Evolutionary conservation across 179 eudicot species (phyloP).

Genomic region (Kewa caespitosa): DNA sequence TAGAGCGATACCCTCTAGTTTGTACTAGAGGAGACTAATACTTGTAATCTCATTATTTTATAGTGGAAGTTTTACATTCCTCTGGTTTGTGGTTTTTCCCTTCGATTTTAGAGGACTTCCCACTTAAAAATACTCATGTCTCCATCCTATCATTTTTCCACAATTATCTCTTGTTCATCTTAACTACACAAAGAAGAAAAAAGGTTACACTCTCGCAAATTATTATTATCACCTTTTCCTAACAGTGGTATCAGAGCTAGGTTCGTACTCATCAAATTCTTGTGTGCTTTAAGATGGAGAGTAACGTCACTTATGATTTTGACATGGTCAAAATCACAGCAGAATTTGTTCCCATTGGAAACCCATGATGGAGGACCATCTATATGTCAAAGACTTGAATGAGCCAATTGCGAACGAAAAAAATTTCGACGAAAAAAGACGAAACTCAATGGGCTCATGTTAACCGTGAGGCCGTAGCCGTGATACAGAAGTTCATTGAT

Average conservation of each 20-base stretch:
- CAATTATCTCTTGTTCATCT: background rate
- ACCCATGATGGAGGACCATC: background rate
- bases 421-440: background rate
- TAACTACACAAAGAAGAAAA: background rate
- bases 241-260: background rate
- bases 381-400: background rate
- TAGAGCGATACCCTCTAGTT: too few species aligned
- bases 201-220: background rate
- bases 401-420: background rate
- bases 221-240: background rate
- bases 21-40: too few species aligned
- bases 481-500: background rate
- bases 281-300: background rate
- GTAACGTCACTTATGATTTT: background rate
- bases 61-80: background rate
- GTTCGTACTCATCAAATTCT: background rate
- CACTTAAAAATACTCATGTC: background rate
- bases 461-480: background rate
- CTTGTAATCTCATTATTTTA: too few species aligned
- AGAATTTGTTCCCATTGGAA: background rate
- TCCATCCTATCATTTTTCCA: background rate
- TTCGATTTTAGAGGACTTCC: background rate
- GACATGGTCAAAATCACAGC: background rate
- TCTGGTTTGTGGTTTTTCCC: background rate
- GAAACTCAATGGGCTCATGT: background rate